Base-by-base conservation (phyloP, 106 monocot species). In the Allium fistulosum region DNA sequence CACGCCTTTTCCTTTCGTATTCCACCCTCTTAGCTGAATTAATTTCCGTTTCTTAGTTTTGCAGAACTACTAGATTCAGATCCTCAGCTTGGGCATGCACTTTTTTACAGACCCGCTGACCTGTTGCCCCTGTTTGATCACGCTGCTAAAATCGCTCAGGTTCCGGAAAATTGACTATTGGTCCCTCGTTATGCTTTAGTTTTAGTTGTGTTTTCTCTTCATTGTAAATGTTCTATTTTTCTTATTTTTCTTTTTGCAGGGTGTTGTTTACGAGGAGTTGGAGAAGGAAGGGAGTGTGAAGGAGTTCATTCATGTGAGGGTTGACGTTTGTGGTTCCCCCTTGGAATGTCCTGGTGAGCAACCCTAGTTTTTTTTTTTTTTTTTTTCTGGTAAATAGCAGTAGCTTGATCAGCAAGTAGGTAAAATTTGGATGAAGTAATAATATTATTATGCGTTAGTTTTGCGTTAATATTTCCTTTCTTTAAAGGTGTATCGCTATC, bases 61-160 rank as follows among this genome's bases (percentile, higher is more conserved):
- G 88, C 92, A 7, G 92, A 97, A 71, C 74, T 99, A 6, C 67
- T 90, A 17, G 90, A 99, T 4, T 83, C 57, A 72, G 90, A 93
- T 47, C 87, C 87, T 65, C 57, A 66, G 4, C 75, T 90, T 71
- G 87, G 87, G 17, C 76, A 84, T 66, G 65, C 69, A 51, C 85
- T 99, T 78, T 90, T 83, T 79, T 75, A 82, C 48, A 64, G 63
- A 1, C 93, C 99, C 50, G 9, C 79, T 17, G 70, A 75, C 17
- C 65, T 85, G 61, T 79, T 99, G 53, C 80, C 79, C 18, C 56
- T 73, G 72, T 87, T 99, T 68, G 90, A 99, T 70, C 57, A 76
- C 15, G 87, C 87, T 51, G 87, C 87, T 14, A 73, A 67, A 56
- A 69, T 78, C 58, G 74, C 86, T 11, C 96, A 97, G 83, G 88